A percentile compares a stretch with the other conserved stretches of the same genome.
Conservation (phyloP, 805 yeast genomes). For the Spathaspora hagerdaliae region DNA sequence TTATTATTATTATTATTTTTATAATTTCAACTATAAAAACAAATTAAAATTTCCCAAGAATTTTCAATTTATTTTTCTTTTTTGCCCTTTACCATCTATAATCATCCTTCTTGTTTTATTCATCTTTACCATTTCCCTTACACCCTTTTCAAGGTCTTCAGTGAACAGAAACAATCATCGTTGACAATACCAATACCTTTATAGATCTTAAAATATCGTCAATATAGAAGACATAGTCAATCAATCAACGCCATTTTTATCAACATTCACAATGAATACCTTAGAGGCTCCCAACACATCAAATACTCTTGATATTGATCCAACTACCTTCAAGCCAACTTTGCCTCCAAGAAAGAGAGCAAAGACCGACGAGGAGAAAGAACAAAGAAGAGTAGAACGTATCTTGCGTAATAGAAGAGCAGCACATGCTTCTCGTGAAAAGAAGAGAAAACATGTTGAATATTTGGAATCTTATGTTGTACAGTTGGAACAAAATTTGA, state of each 20-base stretch:
- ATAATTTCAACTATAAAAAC: too few relatives aligned
- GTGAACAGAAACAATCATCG: too few relatives aligned
- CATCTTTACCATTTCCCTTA: too few relatives aligned
- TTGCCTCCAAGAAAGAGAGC: conserved; percentile 96
- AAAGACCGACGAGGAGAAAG: conserved; percentile 93
- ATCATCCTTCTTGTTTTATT: too few relatives aligned
- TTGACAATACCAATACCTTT: too few relatives aligned
- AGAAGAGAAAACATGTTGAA: conserved; percentile 90
- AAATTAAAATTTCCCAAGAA: too few relatives aligned
- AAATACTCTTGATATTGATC: not conserved
- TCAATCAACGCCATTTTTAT: not conserved
- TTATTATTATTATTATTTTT: too few relatives aligned
- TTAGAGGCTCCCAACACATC: not conserved
- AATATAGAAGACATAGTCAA: not conserved
- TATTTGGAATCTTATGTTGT: conserved; percentile 63
- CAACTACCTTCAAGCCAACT: conserved; percentile 33
- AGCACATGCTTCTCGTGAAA: conserved; percentile 96
- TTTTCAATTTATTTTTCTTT: too few relatives aligned
- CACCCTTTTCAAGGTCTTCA: too few relatives aligned
- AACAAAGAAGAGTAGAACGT: conserved; percentile 90
- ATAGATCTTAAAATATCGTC: too few relatives aligned
- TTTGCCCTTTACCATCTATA: too few relatives aligned
- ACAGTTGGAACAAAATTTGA: conserved; percentile 36
- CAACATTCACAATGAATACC: not conserved
- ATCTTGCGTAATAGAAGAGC: conserved; percentile 92